Evolutionary conservation across 2,329 filamentous ascomycete genomes (phyloP).

Genomic region (Coleophoma crateriformis): DNA sequence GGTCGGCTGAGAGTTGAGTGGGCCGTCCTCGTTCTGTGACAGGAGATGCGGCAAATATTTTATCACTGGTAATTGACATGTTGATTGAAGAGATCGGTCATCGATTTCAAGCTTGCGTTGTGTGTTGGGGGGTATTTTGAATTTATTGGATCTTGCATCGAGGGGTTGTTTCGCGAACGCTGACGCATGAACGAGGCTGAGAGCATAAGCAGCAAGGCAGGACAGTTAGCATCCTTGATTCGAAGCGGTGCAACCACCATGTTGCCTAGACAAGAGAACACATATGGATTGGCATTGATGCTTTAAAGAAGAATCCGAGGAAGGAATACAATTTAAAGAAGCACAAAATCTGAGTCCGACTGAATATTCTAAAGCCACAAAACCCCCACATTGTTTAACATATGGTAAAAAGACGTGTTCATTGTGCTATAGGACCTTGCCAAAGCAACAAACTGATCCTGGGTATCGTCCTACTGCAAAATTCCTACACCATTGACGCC

Average conservation of each 20-base stretch:
- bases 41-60: constrained; percentile 81
- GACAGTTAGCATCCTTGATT: no score
- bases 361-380: no score
- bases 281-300: no score
- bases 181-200: constrained; percentile 9
- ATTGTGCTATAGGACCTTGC: no score
- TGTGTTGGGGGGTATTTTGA: not conserved
- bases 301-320: no score
- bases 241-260: no score
- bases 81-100: not conserved
- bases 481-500: constrained; percentile 11
- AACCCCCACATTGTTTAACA: no score
- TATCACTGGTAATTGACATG: constrained; percentile 50
- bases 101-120: not conserved
- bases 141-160: not conserved
- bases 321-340: no score
- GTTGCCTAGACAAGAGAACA: no score
- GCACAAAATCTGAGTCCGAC: no score
- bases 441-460: not conserved
- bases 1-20: constrained; percentile 81
- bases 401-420: no score
- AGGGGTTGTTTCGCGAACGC: not conserved
- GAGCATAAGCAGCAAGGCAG: not conserved
- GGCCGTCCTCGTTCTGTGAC: constrained; percentile 80
- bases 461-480: constrained; percentile 22